Evolutionary conservation across 2,329 filamentous ascomycete species (phyloP), one percentile per base, ranked within the genome.

Genomic region (Chaetomium olivaceum): DNA sequence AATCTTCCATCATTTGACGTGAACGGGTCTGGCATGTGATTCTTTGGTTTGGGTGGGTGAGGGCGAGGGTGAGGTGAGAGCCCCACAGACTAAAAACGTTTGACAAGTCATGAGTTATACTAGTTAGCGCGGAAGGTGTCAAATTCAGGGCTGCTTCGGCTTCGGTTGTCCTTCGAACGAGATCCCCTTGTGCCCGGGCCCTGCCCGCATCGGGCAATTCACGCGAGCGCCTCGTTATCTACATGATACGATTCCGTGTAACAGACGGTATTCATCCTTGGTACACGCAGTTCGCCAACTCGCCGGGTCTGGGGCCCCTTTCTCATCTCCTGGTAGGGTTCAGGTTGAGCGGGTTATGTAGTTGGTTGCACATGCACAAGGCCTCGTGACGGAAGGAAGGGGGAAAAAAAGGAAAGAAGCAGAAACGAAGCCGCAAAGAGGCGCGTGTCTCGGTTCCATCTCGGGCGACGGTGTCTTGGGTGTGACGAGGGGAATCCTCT

Each of bases 201-300:
- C 21, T 48, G 3, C 9, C 56, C 25, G 8, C 46, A 48, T 58
- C 56, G 23, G 56, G 56, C 19, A 58, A 46, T 58, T 58, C 56
- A 48, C 56, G 36, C 56, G 56, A 46, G 36, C n/a, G 54, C 52
- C 27, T 55, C 52, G 52, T 55, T 55, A 55, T 19, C 27, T 55
- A 19, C 52, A 55, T 55, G 52, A 7, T 25, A 21, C 52, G 4
- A 33, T 55, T 29, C 52, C 52, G 29, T 29, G 52, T 31, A 33
- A 55, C 52, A 29, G 23, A 5, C 52, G 52, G 52, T 55, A 33
- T 21, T 21, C 16, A 7, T 7, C n/a, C n/a, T n/a, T n/a, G n/a
- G n/a, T n/a, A n/a, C n/a, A n/a, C n/a, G n/a, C n/a, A n/a, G 8
- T 7, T 29, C 3, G 6, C 27, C 27, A n/a, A n/a, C 29, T 55